These are phyloP conservation scores for Luffa acutangula DNA, from an alignment of 306 rosid species.

Conservation along the genomic window DNA sequence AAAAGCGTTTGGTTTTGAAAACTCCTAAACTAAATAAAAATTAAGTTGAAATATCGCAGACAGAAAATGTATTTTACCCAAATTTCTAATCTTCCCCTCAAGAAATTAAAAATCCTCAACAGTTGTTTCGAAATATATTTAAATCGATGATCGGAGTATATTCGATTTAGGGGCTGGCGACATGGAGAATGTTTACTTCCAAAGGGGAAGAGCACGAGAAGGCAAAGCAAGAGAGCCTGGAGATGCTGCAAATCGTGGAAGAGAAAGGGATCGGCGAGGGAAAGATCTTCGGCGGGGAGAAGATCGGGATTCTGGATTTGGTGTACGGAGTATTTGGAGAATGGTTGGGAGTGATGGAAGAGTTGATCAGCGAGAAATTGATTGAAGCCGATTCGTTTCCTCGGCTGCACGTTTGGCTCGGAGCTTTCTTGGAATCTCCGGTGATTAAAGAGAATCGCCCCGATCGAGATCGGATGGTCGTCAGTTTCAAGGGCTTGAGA, in stretches of 20 bases:
- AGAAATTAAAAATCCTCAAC: too few relatives aligned
- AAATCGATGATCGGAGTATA: too few relatives aligned
- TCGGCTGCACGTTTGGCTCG: conserved; percentile 25
- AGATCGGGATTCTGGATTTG: conserved; percentile 18
- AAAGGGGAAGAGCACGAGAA: conserved; percentile 16
- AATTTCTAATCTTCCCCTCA: too few relatives aligned
- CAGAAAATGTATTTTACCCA: too few relatives aligned
- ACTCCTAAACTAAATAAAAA: too few relatives aligned
- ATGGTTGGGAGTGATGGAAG: conserved; percentile 14
- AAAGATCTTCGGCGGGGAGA: conserved; percentile 22
- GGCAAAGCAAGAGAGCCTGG: background rate
- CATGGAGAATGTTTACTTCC: background rate
- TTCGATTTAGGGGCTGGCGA: background rate
- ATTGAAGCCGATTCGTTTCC: conserved; percentile 22
- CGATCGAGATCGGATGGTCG: conserved; percentile 1
- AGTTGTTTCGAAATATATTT: too few relatives aligned
- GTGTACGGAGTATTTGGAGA: conserved; percentile 11
- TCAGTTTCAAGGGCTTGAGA: background rate
- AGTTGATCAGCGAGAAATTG: conserved; percentile 13
- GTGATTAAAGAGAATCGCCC: conserved; percentile 32
- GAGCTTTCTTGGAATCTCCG: conserved; percentile 24
- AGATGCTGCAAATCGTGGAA: conserved; percentile 15
- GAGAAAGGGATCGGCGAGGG: conserved; percentile 10
- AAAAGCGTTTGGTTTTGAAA: too few relatives aligned
- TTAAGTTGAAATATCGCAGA: too few relatives aligned